Evolutionary conservation across 805 yeast species (phyloP), one percentile per base, ranked within the genome.

Genomic region (Candida ortonii): DNA sequence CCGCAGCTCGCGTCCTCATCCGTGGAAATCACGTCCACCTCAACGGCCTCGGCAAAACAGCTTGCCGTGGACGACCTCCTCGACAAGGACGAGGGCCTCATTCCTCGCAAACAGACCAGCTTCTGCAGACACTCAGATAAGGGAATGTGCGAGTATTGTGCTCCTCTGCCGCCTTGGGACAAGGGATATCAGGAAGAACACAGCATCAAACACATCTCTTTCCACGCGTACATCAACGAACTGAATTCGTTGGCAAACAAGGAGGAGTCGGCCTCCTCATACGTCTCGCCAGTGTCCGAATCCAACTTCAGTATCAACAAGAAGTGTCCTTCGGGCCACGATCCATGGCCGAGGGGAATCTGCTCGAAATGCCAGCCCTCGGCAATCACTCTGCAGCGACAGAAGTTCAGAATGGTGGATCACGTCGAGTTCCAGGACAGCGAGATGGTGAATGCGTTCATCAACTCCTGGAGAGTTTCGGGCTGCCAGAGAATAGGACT

Each of bases 131-230:
- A 93, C 57, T 84, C 90, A 3, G 90, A 80, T 23, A 82, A 81
- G 49, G 99, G 97, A 2, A 93, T 93, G 97, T 93, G 98, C 60
- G 98, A 93, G 53, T 87, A 88, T 55, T 93, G 97, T 58, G 78
- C 94, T 21, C 96, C 97, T 0, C 64, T 93, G 33, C 96, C 96
- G 22, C 97, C 98, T 3, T 93, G 90, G 86, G 96, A 93, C 58
- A 71, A 71, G 44, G 75, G 70, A 15, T 90, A 88, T 56, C 80
- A 80, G 44, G 74, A 74, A 30, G 81, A 78, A 43, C 68, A 88
- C 43, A 78, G 75, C 23, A 86, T 90, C 55, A 93, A 93, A 59
- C 97, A 90, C 59, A 67, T 77, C 32, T 86, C 97, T 3, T 87
- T 81, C 58, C 95, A 88, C 55, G 81, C 97, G 0, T 70, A 88